Evolutionary conservation across 495 filamentous ascomycete species (phyloP).

Genomic region (Aspergillus biplanus): DNA sequence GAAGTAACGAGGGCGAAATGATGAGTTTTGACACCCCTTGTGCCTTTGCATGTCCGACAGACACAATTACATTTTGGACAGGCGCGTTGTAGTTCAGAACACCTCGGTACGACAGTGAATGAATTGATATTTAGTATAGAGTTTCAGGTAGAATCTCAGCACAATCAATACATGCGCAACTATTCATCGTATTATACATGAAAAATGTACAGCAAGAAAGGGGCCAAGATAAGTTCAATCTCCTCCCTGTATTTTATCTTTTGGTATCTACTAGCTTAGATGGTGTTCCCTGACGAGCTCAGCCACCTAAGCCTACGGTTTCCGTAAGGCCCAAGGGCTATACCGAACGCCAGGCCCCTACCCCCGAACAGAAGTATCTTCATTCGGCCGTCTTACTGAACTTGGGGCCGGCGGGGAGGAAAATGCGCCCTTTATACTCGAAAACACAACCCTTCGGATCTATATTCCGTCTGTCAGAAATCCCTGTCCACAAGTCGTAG

Average conservation of each 20-base stretch:
- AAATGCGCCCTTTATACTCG: slow-evolving; percentile 37
- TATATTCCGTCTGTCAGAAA: slow-evolving; percentile 21
- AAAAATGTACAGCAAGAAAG: background rate
- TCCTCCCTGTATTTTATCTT: too few relatives aligned
- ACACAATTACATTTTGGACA: slow-evolving; percentile 17
- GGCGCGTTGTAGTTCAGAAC: slow-evolving; percentile 17
- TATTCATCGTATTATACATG: slow-evolving; percentile 7
- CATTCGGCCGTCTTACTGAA: slow-evolving; percentile 21
- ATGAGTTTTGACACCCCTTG: slow-evolving; percentile 23
- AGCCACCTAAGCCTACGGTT: too few relatives aligned
- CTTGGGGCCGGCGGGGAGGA: slow-evolving; percentile 40
- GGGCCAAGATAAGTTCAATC: too few relatives aligned
- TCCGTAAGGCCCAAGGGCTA: too few relatives aligned
- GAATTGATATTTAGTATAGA: slow-evolving; percentile 20
- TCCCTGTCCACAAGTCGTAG: background rate
- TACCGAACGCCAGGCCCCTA: background rate
- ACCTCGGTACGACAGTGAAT: slow-evolving; percentile 21
- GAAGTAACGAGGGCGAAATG: slow-evolving; percentile 36
- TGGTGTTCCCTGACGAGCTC: too few relatives aligned
- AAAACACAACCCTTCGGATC: slow-evolving; percentile 46
- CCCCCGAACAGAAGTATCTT: slow-evolving; percentile 17
- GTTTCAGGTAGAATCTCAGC: background rate
- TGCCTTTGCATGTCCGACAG: slow-evolving; percentile 19
- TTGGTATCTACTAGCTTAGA: too few relatives aligned
- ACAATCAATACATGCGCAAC: background rate